phyloP scores from a whole-genome alignment of 176 grass and related monocot species.

The Canna indica region DNA sequence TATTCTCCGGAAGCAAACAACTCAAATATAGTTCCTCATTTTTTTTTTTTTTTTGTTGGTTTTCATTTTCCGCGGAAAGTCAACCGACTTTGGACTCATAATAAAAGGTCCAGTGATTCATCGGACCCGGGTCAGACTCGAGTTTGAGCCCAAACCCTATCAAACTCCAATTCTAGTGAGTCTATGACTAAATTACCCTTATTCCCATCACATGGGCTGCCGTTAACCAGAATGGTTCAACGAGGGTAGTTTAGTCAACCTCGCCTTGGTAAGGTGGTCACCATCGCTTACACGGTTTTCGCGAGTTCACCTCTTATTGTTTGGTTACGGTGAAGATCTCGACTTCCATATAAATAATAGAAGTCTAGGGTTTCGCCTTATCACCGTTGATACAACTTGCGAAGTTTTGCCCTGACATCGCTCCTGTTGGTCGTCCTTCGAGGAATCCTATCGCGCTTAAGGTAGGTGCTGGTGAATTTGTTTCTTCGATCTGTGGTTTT shows the following conservation, averaged over 20 bases:
- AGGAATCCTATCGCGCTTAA: not conserved
- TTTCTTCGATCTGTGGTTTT: slow-evolving; percentile 1
- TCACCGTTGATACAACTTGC: not conserved
- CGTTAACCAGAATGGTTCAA: not conserved
- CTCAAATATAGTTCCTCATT: too few species aligned
- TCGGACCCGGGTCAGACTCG: too few species aligned
- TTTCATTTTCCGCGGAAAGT: too few species aligned
- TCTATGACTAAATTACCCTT: not conserved
- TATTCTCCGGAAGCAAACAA: too few species aligned
- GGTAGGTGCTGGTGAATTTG: not conserved
- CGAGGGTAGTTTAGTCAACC: not conserved
- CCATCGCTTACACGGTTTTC: too few species aligned
- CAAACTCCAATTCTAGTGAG: too few species aligned
- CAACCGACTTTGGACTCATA: too few species aligned
- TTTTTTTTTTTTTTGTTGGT: too few species aligned
- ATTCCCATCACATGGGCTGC: not conserved
- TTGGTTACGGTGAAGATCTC: not conserved
- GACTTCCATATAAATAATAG: not conserved
- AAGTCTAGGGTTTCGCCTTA: not conserved
- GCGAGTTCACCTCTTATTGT: not conserved
- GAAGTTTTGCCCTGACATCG: not conserved
- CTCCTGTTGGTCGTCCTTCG: not conserved
- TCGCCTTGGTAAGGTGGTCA: too few species aligned
- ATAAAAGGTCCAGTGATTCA: too few species aligned
- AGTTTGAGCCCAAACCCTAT: too few species aligned